A percentile compares a stretch with the other conserved stretches of the same genome.
phyloP scores from a whole-genome alignment of 1,139 yeast species.

The Yamadazyma friedrichii region DNA sequence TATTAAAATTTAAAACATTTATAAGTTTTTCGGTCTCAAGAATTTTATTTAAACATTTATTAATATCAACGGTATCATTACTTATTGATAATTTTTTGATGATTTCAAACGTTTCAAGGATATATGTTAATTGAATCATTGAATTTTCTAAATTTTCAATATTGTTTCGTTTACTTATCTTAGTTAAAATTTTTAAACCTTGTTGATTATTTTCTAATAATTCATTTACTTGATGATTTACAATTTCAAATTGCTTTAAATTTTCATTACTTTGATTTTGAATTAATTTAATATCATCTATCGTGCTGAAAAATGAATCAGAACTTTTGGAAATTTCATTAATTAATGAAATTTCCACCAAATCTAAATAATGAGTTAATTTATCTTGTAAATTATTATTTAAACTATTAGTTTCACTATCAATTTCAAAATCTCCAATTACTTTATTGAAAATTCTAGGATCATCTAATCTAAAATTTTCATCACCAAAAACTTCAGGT shows the following conservation, averaged over 20 bases:
- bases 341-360: constrained; percentile 78
- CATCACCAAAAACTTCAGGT: constrained; percentile 68
- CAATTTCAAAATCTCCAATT: constrained; percentile 51
- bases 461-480: constrained; percentile 78
- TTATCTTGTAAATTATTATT: constrained; percentile 73
- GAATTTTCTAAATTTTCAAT: constrained; percentile 63
- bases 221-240: background rate
- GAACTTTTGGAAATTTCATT: constrained; percentile 84
- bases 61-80: constrained; percentile 31
- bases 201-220: constrained; percentile 39
- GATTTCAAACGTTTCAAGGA: constrained; percentile 48
- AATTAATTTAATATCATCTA: constrained; percentile 72
- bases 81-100: constrained; percentile 47
- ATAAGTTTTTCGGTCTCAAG: constrained; percentile 58
- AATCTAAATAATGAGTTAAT: constrained; percentile 78
- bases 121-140: constrained; percentile 59
- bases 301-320: constrained; percentile 76
- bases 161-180: constrained; percentile 56
- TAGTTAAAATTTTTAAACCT: constrained; percentile 53
- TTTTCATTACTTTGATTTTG: constrained; percentile 56
- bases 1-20: constrained; percentile 46
- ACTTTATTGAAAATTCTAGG: constrained; percentile 82
- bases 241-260: constrained; percentile 38
- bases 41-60: constrained; percentile 50
- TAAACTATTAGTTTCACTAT: constrained; percentile 13